Conservation (phyloP, 2,329 filamentous ascomycete species). For the Fusarium sp. region DNA sequence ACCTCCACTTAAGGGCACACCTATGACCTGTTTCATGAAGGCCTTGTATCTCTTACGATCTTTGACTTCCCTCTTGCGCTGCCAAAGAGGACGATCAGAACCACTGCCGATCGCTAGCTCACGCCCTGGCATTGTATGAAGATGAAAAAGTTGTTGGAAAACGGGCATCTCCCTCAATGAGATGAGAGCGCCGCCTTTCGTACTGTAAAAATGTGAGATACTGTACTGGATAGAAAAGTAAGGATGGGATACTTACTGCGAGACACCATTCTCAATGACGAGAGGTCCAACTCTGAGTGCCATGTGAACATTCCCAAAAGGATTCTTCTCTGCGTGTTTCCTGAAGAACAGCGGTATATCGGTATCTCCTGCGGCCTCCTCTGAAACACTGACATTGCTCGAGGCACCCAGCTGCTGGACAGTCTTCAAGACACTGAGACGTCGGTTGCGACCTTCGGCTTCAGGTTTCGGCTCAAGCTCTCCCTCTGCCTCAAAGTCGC, state of each 20-base stretch:
- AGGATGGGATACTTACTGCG: slow-evolving; percentile 46
- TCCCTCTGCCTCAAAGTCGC: slow-evolving; percentile 20
- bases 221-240: no score
- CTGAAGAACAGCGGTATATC: slow-evolving; percentile 49
- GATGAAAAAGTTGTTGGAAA: slow-evolving; percentile 36
- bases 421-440: slow-evolving; percentile 22
- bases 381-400: slow-evolving; percentile 22
- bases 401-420: slow-evolving; percentile 17
- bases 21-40: slow-evolving; percentile 56
- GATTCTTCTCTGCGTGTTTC: slow-evolving; percentile 48
- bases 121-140: slow-evolving; percentile 35
- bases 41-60: slow-evolving; percentile 50
- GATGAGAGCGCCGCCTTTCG: slow-evolving; percentile 43
- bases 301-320: slow-evolving; percentile 56
- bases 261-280: slow-evolving; percentile 54
- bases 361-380: slow-evolving; percentile 32
- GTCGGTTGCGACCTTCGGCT: not conserved
- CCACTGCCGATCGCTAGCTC: slow-evolving; percentile 30
- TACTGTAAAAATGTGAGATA: slow-evolving; percentile 28
- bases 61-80: slow-evolving; percentile 15
- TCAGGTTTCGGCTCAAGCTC: not conserved
- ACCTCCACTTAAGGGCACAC: slow-evolving; percentile 50
- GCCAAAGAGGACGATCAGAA: slow-evolving; percentile 21
- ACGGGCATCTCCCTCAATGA: slow-evolving; percentile 41
- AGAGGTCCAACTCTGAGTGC: slow-evolving; percentile 54